Conservation (phyloP, 352 stramenopile species). For the Phytophthora crassamura region DNA sequence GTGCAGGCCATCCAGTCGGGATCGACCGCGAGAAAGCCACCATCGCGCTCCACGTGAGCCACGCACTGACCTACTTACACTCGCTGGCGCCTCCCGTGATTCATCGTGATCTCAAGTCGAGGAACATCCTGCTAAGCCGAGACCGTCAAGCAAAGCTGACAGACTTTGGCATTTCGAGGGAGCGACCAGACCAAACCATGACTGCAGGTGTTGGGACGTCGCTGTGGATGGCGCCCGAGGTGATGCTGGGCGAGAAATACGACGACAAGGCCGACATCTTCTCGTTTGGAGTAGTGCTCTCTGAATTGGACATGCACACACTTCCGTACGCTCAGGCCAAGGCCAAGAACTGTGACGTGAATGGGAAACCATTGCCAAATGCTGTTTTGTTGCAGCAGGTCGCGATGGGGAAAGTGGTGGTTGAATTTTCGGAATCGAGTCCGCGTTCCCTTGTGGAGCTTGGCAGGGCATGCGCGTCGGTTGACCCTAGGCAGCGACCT, state of each 20-base stretch:
- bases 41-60: constrained; percentile 43
- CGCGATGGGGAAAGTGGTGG: constrained; percentile 21
- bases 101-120: no score
- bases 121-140: no score
- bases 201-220: no score
- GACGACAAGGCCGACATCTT: no score
- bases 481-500: constrained; percentile 41
- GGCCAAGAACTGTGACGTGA: constrained; percentile 1
- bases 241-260: no score
- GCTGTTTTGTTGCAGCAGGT: constrained; percentile 32
- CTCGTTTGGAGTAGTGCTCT: constrained; percentile 39
- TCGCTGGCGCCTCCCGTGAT: constrained; percentile 47
- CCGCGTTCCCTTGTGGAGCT: constrained; percentile 32
- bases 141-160: no score
- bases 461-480: constrained; percentile 38
- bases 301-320: constrained; percentile 43
- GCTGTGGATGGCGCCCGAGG: no score
- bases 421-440: constrained; percentile 20
- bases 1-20: background rate
- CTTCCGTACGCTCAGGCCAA: constrained; percentile 23
- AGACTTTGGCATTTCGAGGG: no score
- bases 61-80: constrained; percentile 56
- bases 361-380: constrained; percentile 30
- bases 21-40: constrained; percentile 18
- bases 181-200: no score